These are phyloP conservation scores for Fusarium mangiferae DNA, from an alignment of 2,329 filamentous ascomycete genomes.

Conservation along the genomic window DNA sequence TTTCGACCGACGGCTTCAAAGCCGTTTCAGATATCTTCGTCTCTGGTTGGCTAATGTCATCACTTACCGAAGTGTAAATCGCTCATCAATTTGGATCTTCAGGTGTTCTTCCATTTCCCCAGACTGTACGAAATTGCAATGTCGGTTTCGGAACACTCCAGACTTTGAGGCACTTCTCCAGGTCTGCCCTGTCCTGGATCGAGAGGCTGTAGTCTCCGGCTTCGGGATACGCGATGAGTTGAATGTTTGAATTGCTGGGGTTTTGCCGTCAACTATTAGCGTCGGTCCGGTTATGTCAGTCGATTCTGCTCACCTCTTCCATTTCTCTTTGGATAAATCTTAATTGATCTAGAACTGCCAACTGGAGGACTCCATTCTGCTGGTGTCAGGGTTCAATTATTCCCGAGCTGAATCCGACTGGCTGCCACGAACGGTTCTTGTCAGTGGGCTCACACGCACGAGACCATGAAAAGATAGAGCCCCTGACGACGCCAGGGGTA, in stretches of 20 bases:
- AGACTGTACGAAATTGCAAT: slow-evolving; percentile 26
- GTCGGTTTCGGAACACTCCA: slow-evolving; percentile 29
- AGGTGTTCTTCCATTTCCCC: slow-evolving; percentile 39
- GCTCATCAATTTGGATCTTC: slow-evolving; percentile 39
- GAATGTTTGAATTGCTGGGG: not conserved
- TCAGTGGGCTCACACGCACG: slow-evolving; percentile 11
- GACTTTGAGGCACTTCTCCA: slow-evolving; percentile 28
- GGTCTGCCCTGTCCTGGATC: slow-evolving; percentile 1
- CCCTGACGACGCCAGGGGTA: slow-evolving; percentile 25
- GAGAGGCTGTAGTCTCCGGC: slow-evolving; percentile 13
- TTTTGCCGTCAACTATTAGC: slow-evolving; percentile 8
- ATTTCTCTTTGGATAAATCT: slow-evolving; percentile 11
- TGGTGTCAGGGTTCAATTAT: slow-evolving; percentile 31
- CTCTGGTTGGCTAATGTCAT: slow-evolving; percentile 19
- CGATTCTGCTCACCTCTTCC: slow-evolving; percentile 4
- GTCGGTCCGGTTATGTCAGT: slow-evolving; percentile 17
- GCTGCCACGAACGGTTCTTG: slow-evolving; percentile 31
- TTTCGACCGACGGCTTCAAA: slow-evolving; percentile 25
- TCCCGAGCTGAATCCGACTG: slow-evolving; percentile 31
- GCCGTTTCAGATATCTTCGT: slow-evolving; percentile 30
- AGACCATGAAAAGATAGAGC: slow-evolving; percentile 23
- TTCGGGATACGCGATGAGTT: slow-evolving; percentile 23
- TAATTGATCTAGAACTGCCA: slow-evolving; percentile 3
- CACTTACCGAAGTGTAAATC: slow-evolving; percentile 35
- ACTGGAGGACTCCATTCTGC: slow-evolving; percentile 26